These are phyloP conservation scores for Leptographium lundbergii DNA, from an alignment of 2,329 filamentous ascomycete genomes.

Conservation along the genomic window DNA sequence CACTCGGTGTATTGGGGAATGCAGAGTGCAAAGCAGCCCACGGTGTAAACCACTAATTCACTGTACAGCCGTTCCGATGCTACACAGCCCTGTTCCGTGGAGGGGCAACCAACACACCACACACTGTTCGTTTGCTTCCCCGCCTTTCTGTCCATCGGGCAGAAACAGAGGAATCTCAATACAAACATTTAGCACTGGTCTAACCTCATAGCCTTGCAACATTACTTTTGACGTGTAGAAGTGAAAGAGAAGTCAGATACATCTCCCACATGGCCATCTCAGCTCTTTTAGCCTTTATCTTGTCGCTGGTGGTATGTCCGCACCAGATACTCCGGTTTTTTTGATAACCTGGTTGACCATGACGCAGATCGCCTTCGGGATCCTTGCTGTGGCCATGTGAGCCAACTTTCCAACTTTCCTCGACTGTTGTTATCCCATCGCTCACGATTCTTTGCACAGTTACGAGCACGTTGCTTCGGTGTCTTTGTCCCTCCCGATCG, in stretches of 20 bases:
- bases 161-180: not conserved
- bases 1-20: no score
- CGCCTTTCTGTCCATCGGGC: not conserved
- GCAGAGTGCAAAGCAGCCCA: not conserved
- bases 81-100: not conserved
- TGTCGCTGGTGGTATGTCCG: not conserved
- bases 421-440: not conserved
- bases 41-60: not conserved
- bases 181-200: not conserved
- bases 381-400: conserved; percentile 4
- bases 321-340: not conserved
- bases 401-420: not conserved
- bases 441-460: not conserved
- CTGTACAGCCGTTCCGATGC: not conserved
- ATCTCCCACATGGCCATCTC: not conserved
- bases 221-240: not conserved
- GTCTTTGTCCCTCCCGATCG: conserved; percentile 10
- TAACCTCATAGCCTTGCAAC: not conserved
- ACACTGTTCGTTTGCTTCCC: not conserved
- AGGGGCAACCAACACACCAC: not conserved
- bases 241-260: not conserved
- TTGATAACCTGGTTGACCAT: not conserved
- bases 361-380: not conserved
- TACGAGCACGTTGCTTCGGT: conserved; percentile 9
- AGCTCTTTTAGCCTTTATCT: not conserved